A percentile compares a stretch with the other conserved stretches of the same genome.
Conservation (phyloP, 2,329 filamentous ascomycete genomes). For the Aspergillus spinulosporus region DNA sequence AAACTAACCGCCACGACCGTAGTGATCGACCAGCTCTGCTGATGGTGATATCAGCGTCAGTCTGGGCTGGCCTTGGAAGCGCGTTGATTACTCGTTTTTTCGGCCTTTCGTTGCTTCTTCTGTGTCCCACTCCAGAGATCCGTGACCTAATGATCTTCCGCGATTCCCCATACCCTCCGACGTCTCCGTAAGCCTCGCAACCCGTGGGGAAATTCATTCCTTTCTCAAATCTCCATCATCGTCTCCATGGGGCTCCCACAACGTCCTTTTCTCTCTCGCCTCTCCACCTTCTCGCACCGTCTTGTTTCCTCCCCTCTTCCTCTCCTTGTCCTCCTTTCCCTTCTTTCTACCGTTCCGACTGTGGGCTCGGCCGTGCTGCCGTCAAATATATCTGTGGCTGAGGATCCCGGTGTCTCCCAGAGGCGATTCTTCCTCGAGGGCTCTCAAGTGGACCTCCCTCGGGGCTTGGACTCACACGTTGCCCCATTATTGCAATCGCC, state of each 20-base stretch:
- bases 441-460: slow-evolving; percentile 22
- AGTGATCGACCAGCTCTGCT: slow-evolving; percentile 4
- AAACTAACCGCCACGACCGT: slow-evolving; percentile 2
- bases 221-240: slow-evolving; percentile 14
- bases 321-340: slow-evolving; percentile 14
- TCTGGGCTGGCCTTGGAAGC: slow-evolving; percentile 11
- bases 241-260: slow-evolving; percentile 17
- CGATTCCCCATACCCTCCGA: slow-evolving; percentile 22
- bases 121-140: slow-evolving; percentile 17
- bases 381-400: slow-evolving; percentile 33
- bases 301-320: no score
- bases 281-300: slow-evolving; percentile 2
- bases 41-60: slow-evolving; percentile 6
- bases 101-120: slow-evolving; percentile 14
- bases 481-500: slow-evolving; percentile 31
- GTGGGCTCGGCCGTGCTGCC: slow-evolving; percentile 28
- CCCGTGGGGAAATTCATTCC: slow-evolving; percentile 24
- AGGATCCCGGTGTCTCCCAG: slow-evolving; percentile 19
- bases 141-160: slow-evolving; percentile 24
- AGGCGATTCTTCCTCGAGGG: slow-evolving; percentile 29
- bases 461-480: slow-evolving; percentile 21
- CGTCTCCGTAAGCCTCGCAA: slow-evolving; percentile 25
- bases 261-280: slow-evolving; percentile 15
- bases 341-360: slow-evolving; percentile 19
- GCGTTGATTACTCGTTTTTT: slow-evolving; percentile 4